phyloP scores from a whole-genome alignment of 441 rosid species.

The Biscutella laevigata region DNA sequence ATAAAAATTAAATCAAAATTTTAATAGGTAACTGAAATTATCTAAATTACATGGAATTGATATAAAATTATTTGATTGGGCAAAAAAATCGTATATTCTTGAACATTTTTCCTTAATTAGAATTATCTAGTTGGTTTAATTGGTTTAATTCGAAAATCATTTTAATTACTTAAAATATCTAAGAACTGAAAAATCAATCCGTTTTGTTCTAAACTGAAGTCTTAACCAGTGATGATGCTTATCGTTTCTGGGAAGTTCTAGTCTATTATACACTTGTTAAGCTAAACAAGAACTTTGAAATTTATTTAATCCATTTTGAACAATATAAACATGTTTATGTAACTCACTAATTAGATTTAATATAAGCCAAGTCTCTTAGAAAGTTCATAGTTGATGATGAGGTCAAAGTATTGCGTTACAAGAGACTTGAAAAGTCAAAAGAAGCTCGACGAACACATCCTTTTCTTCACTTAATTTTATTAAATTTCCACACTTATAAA shows the following conservation, averaged over 20 bases:
- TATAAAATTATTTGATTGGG: too few species aligned
- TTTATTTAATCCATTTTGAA: neutral
- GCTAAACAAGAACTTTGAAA: too few species aligned
- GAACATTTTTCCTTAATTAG: too few species aligned
- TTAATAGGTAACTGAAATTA: too few species aligned
- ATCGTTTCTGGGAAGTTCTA: neutral
- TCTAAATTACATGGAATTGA: too few species aligned
- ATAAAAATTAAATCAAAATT: too few species aligned
- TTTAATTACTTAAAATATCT: too few species aligned
- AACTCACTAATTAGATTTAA: neutral
- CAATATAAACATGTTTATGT: conserved; percentile 17
- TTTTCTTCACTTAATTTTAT: neutral
- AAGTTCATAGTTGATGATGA: neutral
- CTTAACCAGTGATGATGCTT: neutral
- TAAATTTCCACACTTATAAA: neutral
- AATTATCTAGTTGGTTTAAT: too few species aligned
- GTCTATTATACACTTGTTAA: neutral
- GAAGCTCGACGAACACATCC: neutral
- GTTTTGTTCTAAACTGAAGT: too few species aligned
- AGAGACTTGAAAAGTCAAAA: conserved; percentile 17
- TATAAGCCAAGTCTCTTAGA: conserved; percentile 18
- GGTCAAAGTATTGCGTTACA: conserved; percentile 16
- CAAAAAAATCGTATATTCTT: too few species aligned
- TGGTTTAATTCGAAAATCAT: too few species aligned
- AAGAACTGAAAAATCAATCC: too few species aligned